Evolutionary conservation across 805 yeast species (phyloP), one percentile per base, ranked within the genome.

Genomic region (Saccharomycopsis capsularis): DNA sequence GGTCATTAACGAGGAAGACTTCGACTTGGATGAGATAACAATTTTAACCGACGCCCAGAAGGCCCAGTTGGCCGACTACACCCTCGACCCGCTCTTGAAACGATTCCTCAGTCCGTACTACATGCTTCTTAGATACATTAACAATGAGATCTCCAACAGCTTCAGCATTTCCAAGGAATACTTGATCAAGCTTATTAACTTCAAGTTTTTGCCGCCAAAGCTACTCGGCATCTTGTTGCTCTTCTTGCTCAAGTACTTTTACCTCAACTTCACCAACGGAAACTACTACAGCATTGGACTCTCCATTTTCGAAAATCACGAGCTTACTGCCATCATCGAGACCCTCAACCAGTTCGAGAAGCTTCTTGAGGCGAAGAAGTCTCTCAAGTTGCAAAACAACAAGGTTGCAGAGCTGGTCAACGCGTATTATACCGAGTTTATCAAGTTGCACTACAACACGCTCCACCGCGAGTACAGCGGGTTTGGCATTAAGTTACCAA

Each of bases 31-130:
- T 32, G 41, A 37, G 15, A 18, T 29, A 3, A 34, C 32, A n/a
- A 40, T 42, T 2, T 30, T 47, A 18, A 24, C 50, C 4, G 45
- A 42, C 15, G 35, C 27, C 15, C 50, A 52, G 22, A 40, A 47
- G 30, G 21, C 29, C n/a, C 42, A 43, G 18, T 16, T 46, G 25
- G 16, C 38, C 3, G 32, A 42, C 3, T 42, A 43, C 21, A 60
- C 64, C 18, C 66, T 76, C 13, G 72, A 79, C 37, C 79, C 86
- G 15, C 69, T 79, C 1, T 70, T 85, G 57, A 74, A 80, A 55
- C 90, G 84, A 61, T 74, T 84, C 23, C 61, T 85, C 44, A 67
- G 91, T 3, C 93, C 93, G 41, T 80, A 83, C 60, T 88, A 82
- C 1, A 76, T 82, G 0, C 66, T 85, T 22, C 68, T 69, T 51